phyloP scores from a whole-genome alignment of 2,329 filamentous ascomycete genomes.

The Dothistroma pini region DNA sequence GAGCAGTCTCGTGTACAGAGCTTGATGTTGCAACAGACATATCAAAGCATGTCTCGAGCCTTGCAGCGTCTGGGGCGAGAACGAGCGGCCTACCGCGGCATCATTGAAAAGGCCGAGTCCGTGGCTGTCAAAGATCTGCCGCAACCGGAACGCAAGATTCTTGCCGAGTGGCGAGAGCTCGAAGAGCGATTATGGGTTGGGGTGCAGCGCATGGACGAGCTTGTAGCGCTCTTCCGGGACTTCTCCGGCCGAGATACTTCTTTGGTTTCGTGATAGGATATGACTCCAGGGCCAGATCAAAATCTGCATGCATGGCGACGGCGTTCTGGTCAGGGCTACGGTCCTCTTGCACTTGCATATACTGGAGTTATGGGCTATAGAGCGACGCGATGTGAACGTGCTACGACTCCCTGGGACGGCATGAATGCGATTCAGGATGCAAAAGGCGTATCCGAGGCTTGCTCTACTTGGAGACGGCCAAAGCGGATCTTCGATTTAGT shows the following conservation, averaged over 20 bases:
- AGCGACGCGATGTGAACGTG: conserved; percentile 1
- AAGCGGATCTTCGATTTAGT: neutral
- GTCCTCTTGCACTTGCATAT: conserved; percentile 5
- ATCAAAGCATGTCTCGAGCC: conserved; percentile 84
- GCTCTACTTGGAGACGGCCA: neutral
- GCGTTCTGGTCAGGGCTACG: conserved; percentile 7
- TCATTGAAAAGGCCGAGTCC: conserved; percentile 77
- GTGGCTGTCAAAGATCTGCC: conserved; percentile 80
- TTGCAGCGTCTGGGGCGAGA: conserved; percentile 77
- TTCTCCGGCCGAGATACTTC: conserved; percentile 33
- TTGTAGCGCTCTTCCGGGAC: conserved; percentile 69
- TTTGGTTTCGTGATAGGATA: conserved; percentile 17
- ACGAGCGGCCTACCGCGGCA: conserved; percentile 64
- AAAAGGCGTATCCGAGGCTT: neutral
- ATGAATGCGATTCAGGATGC: neutral
- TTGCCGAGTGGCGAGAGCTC: conserved; percentile 60
- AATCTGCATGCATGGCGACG: conserved; percentile 8
- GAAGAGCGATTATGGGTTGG: conserved; percentile 74
- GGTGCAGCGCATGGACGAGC: conserved; percentile 74
- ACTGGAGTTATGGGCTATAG: neutral
- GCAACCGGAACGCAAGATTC: conserved; percentile 65
- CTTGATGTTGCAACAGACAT: conserved; percentile 73
- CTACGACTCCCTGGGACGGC: conserved; percentile 6
- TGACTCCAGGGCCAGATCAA: neutral
- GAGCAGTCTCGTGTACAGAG: conserved; percentile 69